These are phyloP conservation scores for Pseudopithomyces chartarum DNA, from an alignment of 2,329 filamentous ascomycete species.

Conservation along the genomic window DNA sequence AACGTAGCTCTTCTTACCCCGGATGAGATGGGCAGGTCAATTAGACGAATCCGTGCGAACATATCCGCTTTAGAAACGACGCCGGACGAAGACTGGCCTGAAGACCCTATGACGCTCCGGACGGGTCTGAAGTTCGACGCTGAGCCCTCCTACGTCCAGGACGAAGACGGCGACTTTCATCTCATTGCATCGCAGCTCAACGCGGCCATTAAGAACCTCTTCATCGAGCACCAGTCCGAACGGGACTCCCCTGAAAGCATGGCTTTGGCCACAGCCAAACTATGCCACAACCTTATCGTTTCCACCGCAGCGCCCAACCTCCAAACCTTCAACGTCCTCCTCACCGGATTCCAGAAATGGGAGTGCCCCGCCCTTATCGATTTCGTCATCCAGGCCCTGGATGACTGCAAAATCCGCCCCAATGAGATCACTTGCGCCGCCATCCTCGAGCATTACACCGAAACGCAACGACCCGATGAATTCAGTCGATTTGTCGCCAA, in stretches of 20 bases:
- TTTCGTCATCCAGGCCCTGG: slow-evolving; percentile 35
- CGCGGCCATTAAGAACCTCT: slow-evolving; percentile 27
- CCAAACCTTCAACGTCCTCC: slow-evolving; percentile 72
- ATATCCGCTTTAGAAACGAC: slow-evolving; percentile 19
- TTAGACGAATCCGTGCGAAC: slow-evolving; percentile 20
- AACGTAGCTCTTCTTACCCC: slow-evolving; percentile 13
- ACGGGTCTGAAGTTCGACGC: slow-evolving; percentile 14
- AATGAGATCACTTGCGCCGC: slow-evolving; percentile 52
- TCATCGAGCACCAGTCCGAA: slow-evolving; percentile 18
- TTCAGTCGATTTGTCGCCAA: slow-evolving; percentile 48
- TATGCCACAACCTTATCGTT: slow-evolving; percentile 69
- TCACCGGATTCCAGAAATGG: slow-evolving; percentile 62
- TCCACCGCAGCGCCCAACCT: slow-evolving; percentile 67
- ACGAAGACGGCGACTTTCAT: slow-evolving; percentile 43
- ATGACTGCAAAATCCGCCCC: slow-evolving; percentile 48
- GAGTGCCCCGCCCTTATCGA: slow-evolving; percentile 30
- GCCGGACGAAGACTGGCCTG: slow-evolving; percentile 13
- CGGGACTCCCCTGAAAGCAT: neutral
- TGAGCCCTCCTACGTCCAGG: slow-evolving; percentile 45
- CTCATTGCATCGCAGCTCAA: slow-evolving; percentile 37
- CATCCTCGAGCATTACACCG: slow-evolving; percentile 48
- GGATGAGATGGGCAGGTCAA: slow-evolving; percentile 7
- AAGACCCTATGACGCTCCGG: slow-evolving; percentile 16
- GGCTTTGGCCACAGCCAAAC: slow-evolving; percentile 31
- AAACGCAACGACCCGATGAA: slow-evolving; percentile 27